A percentile compares a stretch with the other conserved stretches of the same genome.
Evolutionary conservation across 1,139 yeast species (phyloP).

Genomic region (Dujonia santamariae): DNA sequence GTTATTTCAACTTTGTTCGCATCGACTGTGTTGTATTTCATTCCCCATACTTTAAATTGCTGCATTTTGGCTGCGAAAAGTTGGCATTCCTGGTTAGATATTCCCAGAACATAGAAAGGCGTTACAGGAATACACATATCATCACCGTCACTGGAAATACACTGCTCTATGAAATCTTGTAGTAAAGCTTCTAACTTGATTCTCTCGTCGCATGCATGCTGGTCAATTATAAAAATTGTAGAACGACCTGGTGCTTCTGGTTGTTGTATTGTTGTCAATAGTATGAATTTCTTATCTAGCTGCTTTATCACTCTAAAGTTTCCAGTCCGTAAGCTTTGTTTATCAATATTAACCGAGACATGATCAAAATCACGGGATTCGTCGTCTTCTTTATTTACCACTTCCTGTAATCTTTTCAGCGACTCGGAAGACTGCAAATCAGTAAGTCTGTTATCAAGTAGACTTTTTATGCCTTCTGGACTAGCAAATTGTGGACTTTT

Average conservation of each 20-base stretch:
- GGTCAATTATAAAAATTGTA: conserved; percentile 52
- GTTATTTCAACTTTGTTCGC: conserved; percentile 19
- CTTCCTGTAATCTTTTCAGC: too few species aligned
- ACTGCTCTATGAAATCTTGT: conserved; percentile 25
- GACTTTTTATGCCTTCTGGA: too few species aligned
- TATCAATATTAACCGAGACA: too few species aligned
- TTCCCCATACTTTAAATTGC: conserved; percentile 34
- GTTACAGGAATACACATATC: too few species aligned
- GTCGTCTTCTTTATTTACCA: too few species aligned
- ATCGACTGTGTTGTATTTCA: conserved; percentile 19
- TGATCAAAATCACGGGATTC: too few species aligned
- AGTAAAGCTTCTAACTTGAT: conserved; percentile 51
- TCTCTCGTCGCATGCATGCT: conserved; percentile 80
- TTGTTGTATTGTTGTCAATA: conserved; percentile 17
- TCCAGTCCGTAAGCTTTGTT: too few species aligned
- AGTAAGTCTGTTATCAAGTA: too few species aligned
- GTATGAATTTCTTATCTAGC: conserved; percentile 57
- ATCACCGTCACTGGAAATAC: too few species aligned
- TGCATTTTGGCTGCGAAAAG: conserved; percentile 24
- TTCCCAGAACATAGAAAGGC: background rate
- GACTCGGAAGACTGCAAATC: too few species aligned
- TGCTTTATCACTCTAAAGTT: conserved; percentile 37
- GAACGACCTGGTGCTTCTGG: too few species aligned
- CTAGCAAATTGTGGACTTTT: too few species aligned
- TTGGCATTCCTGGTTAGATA: conserved; percentile 22